phyloP scores from a whole-genome alignment of 1,284 basidiomycete species.

The Cryptococcus floricola region DNA sequence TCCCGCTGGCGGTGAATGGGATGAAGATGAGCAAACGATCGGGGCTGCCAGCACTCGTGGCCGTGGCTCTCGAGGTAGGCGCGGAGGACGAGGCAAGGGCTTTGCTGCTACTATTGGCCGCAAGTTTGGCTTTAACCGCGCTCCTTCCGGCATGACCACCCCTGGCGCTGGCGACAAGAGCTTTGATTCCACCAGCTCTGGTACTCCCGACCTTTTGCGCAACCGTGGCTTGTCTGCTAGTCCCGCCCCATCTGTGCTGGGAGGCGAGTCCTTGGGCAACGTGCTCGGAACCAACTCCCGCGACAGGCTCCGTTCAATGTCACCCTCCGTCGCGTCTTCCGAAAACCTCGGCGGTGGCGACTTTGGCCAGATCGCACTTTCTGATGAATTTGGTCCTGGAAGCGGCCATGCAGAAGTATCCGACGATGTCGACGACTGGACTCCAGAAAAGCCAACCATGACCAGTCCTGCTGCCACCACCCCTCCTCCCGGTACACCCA shows the following conservation, averaged over 20 bases:
- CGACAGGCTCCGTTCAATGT: constrained; percentile 10
- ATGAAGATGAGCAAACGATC: constrained; percentile 25
- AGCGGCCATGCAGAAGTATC: constrained; percentile 17
- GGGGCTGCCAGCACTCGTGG: constrained; percentile 21
- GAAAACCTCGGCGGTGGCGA: constrained; percentile 16
- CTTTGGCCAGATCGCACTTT: constrained; percentile 27
- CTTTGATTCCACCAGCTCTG: constrained; percentile 39
- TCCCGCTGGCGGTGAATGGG: constrained; percentile 22
- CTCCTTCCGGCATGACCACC: constrained; percentile 20
- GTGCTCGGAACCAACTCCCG: constrained; percentile 13
- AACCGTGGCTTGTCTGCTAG: constrained; percentile 18
- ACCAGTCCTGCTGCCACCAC: constrained; percentile 3
- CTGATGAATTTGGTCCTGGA: constrained; percentile 36
- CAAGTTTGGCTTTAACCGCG: constrained; percentile 40
- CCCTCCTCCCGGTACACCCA: constrained; percentile 7
- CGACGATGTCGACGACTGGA: constrained; percentile 35
- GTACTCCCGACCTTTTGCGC: constrained; percentile 43
- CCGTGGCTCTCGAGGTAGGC: constrained; percentile 36
- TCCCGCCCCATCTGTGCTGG: constrained; percentile 11
- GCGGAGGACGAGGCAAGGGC: constrained; percentile 35
- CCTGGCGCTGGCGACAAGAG: constrained; percentile 32
- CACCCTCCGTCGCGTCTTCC: constrained; percentile 4
- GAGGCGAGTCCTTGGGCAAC: constrained; percentile 20
- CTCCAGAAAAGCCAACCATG: constrained; percentile 14
- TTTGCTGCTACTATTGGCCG: constrained; percentile 33